phyloP scores from a whole-genome alignment of 164 flowering plant species.

The Magnolia changhungtana region DNA sequence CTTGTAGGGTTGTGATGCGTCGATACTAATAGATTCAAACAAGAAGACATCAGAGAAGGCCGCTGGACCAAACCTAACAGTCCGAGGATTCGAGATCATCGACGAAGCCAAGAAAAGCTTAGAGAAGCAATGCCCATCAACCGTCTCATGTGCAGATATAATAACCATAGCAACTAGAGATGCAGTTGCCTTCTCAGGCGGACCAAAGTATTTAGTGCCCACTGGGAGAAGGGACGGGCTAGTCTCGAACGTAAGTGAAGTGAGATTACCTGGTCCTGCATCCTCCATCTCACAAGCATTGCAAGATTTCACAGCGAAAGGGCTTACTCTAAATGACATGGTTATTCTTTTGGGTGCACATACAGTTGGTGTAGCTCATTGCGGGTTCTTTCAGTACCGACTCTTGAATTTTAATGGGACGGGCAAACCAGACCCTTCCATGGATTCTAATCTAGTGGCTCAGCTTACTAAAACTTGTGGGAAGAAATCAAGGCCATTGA shows the following conservation, averaged over 20 bases:
- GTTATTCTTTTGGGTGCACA: slow-evolving; percentile 34
- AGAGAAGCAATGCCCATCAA: slow-evolving; percentile 1
- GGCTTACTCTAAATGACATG: slow-evolving; percentile 12
- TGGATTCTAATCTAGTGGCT: not conserved
- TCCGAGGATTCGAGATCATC: slow-evolving; percentile 9
- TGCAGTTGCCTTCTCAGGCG: slow-evolving; percentile 9
- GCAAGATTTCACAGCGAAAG: slow-evolving; percentile 6
- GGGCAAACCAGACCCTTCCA: slow-evolving; percentile 43
- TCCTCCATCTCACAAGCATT: slow-evolving; percentile 3
- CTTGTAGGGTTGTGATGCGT: slow-evolving; percentile 11
- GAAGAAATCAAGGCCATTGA: not conserved
- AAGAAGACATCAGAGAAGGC: slow-evolving; percentile 9
- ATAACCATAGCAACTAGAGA: slow-evolving; percentile 9
- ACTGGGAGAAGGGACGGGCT: slow-evolving; percentile 17
- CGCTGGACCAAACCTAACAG: slow-evolving; percentile 7
- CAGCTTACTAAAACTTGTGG: not conserved
- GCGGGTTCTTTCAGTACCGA: slow-evolving; percentile 32
- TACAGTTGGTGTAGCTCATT: slow-evolving; percentile 42
- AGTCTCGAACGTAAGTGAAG: slow-evolving; percentile 5
- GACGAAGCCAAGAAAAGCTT: slow-evolving; percentile 3
- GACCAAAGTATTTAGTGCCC: slow-evolving; percentile 4
- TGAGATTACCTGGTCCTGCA: slow-evolving; percentile 2
- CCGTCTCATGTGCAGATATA: slow-evolving; percentile 13
- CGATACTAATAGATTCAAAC: slow-evolving; percentile 8
- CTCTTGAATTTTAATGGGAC: slow-evolving; percentile 55